Evolutionary conservation across 768 basidiomycete species (phyloP), one percentile per base, ranked within the genome.

Genomic region (Infundibulicybe gibba): DNA sequence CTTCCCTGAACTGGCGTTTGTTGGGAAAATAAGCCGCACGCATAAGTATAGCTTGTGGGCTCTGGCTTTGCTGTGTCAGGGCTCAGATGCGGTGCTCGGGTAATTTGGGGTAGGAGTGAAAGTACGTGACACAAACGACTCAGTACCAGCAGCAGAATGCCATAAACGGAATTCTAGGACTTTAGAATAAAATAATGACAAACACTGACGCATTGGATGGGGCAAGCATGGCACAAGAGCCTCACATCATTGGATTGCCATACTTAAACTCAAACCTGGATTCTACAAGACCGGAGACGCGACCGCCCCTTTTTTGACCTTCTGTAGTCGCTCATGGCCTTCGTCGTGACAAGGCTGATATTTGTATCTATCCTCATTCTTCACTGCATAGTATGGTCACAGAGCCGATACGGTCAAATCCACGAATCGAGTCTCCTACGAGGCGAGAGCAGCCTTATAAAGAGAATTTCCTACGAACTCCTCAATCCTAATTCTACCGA

Each of bases 351-450:
- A 44, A 80, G 72, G 61, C 57, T 77, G 12, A 51, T 80, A 15
- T 77, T 90, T 53, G 64, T 77, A 21, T 51, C 72, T 47, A 59
- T 75, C 39, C 64, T 90, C 59, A 57, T 75, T 49, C 37, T 83
- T 40, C 83, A 84, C 52, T 75, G 74, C 57, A 44, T 87, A 16
- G 70, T 90, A 32, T 87, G 81, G 84, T 83, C 87, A 13, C 75
- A 72, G 54, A 74, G 74, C 62, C 72, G 74, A 49, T 79, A 77
- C 61, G 72, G 69, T 10, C 65, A 68, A 39, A 49, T 64, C 35
- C 47, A 60, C 33, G 56, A 54, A 33, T 41, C 56, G 31, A 59
- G 52, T 45, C 47, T 58, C 15, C 41, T 62, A 35, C 53, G 61
- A 44, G 62, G 57, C 30, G 64, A 65, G 33, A 44, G 53, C 43